Evolutionary conservation across 768 basidiomycete genomes (phyloP), one percentile per base, ranked within the genome.

Genomic region (Steccherinum ochraceum): DNA sequence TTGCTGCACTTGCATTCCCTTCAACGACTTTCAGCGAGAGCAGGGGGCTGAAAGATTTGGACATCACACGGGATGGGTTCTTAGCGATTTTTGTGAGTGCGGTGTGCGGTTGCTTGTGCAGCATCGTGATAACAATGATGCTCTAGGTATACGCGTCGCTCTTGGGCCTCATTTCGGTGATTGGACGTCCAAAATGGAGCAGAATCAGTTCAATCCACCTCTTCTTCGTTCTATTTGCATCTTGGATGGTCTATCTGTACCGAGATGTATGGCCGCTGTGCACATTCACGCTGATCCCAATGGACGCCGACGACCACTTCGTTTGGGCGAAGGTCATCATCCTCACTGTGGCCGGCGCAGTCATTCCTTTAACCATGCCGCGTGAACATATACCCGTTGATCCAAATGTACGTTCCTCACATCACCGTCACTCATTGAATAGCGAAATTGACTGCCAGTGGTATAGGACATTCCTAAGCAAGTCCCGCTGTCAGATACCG

Each of bases 261-360:
- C 73, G 83, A 21, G 75, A 79, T 56, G 49, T 86, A 3, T 82
- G 71, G 59, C 84, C 84, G n/a, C 56, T 85, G 13, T 62, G 71
- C n/a, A 84, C 81, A 0, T 81, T 70, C 61, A 71, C 69, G 12
- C 63, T 71, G 24, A 40, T 49, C 16, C 79, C 82, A 12, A 52
- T 64, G 20, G 84, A 86, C 56, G 54, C 61, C 1, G 77, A 77
- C 56, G 64, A 67, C 3, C 56, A 61, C 51, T 52, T 79, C 27
- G 62, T 83, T n/a, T 85, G 83, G 83, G 63, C 66, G 4, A 76
- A 81, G 58, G 52, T 80, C 2, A 61, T 54, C 20, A 47, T 79
- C 12, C 67, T 83, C n/a, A 50, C 66, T 16, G 35, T 76, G 12
- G 74, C 67, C 11, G 72, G 69, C 11, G 61, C 76, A 2, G 46